phyloP scores from a whole-genome alignment of 345 rosid genomes.

The Hibiscus syriacus region DNA sequence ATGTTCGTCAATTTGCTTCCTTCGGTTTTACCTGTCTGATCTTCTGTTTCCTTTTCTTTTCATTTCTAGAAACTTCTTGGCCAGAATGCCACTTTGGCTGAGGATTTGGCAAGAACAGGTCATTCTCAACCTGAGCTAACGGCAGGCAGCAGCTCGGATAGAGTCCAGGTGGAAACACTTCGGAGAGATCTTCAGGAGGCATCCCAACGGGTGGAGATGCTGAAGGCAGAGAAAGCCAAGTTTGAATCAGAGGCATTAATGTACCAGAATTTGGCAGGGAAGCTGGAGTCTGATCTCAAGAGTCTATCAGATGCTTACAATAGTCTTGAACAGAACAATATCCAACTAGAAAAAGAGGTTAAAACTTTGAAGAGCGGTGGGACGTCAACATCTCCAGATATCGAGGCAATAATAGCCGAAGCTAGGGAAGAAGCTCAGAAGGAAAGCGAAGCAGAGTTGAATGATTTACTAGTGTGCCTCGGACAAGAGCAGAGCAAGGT shows the following conservation, averaged over 20 bases:
- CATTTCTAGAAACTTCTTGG: slow-evolving; percentile 60
- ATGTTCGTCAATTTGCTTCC: not conserved
- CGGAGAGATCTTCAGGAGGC: slow-evolving; percentile 81
- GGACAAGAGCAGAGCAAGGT: slow-evolving; percentile 98
- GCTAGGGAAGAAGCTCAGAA: slow-evolving; percentile 93
- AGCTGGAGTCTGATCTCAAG: slow-evolving; percentile 77
- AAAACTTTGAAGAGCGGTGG: slow-evolving; percentile 66
- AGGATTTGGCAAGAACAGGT: slow-evolving; percentile 69
- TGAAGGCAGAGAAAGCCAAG: slow-evolving; percentile 60
- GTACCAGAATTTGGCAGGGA: slow-evolving; percentile 62
- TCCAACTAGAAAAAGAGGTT: slow-evolving; percentile 70
- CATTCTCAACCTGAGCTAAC: slow-evolving; percentile 48
- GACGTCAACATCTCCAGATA: slow-evolving; percentile 30
- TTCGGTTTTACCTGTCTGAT: not conserved
- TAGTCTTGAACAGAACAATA: slow-evolving; percentile 73
- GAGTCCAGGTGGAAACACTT: slow-evolving; percentile 65
- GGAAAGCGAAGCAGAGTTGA: slow-evolving; percentile 91
- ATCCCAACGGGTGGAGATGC: slow-evolving; percentile 60
- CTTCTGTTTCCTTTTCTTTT: slow-evolving; percentile 5
- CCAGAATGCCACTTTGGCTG: slow-evolving; percentile 80
- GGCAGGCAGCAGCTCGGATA: slow-evolving; percentile 43
- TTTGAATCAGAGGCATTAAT: slow-evolving; percentile 58
- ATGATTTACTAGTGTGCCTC: slow-evolving; percentile 88
- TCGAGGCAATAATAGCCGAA: slow-evolving; percentile 64
- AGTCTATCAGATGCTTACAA: slow-evolving; percentile 88